phyloP scores from a whole-genome alignment of 495 filamentous ascomycete genomes.

The Opeltia flavorubescens region DNA sequence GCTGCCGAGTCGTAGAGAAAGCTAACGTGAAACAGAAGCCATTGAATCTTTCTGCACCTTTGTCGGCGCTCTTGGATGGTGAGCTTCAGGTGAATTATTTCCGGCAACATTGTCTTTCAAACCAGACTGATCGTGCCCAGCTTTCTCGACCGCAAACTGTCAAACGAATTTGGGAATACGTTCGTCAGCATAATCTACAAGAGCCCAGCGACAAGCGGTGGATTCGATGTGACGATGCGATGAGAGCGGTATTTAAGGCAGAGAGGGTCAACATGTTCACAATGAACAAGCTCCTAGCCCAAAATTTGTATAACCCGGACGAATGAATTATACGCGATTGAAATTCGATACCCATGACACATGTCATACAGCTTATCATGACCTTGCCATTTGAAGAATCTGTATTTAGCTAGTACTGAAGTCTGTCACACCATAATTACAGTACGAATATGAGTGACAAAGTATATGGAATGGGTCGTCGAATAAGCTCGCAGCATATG shows the following conservation, averaged over 20 bases:
- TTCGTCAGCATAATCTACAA: constrained; percentile 75
- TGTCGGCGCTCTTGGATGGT: constrained; percentile 49
- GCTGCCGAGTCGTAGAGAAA: constrained; percentile 2
- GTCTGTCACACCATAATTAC: no score
- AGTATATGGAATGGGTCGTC: no score
- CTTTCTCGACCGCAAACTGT: constrained; percentile 89
- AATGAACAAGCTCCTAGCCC: constrained; percentile 74
- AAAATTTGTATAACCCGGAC: constrained; percentile 50
- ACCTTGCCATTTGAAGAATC: no score
- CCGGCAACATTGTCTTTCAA: background rate
- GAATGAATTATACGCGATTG: constrained; percentile 26
- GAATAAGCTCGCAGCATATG: no score
- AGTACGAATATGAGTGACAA: no score
- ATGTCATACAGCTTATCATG: no score
- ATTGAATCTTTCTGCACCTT: constrained; percentile 47
- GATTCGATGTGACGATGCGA: constrained; percentile 78
- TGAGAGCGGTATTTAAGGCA: constrained; percentile 82
- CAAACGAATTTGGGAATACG: constrained; percentile 88
- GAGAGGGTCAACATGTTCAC: constrained; percentile 95
- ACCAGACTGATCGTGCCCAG: constrained; percentile 25
- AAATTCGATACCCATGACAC: background rate
- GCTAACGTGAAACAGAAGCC: constrained; percentile 37
- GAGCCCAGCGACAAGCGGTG: constrained; percentile 83
- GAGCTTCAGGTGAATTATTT: constrained; percentile 38
- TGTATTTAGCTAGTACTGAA: no score